Percentiles rank a stretch among this genome's conserved stretches.
These are phyloP conservation scores for Porcisia hertigi DNA, from an alignment of 208 protist species.

Conservation along the genomic window DNA sequence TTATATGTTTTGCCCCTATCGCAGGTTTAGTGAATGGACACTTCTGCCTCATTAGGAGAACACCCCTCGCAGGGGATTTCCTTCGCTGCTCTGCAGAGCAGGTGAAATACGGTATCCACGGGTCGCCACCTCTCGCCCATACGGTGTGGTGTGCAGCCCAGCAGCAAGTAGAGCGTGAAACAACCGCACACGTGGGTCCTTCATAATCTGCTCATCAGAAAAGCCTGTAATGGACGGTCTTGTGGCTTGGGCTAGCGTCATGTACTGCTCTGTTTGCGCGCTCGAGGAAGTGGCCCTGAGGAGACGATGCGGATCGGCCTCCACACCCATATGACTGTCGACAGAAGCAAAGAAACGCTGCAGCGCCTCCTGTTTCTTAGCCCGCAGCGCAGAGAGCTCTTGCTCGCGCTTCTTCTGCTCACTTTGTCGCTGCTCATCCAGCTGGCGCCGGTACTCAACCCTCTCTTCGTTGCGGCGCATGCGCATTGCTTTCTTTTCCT, in stretches of 20 bases:
- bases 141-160: slow-evolving; percentile 74
- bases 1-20: not conserved
- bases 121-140: slow-evolving; percentile 72
- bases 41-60: slow-evolving; percentile 19
- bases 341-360: slow-evolving; percentile 75
- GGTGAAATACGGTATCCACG: slow-evolving; percentile 58
- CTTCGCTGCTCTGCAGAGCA: slow-evolving; percentile 72
- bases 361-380: slow-evolving; percentile 54
- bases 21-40: not conserved
- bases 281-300: slow-evolving; percentile 65
- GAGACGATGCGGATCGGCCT: slow-evolving; percentile 54
- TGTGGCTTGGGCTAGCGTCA: slow-evolving; percentile 44
- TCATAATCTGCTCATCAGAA: slow-evolving; percentile 76
- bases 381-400: slow-evolving; percentile 46
- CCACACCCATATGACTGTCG: slow-evolving; percentile 64
- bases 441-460: slow-evolving; percentile 52
- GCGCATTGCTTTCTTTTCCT: slow-evolving; percentile 37
- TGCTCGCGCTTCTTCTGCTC: slow-evolving; percentile 35
- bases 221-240: slow-evolving; percentile 48
- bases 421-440: slow-evolving; percentile 45
- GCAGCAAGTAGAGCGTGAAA: slow-evolving; percentile 77
- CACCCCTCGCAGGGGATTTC: slow-evolving; percentile 59
- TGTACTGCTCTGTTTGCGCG: slow-evolving; percentile 42
- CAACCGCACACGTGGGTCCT: slow-evolving; percentile 78
- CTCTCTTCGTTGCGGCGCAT: slow-evolving; percentile 53